Conservation (phyloP, 257 asterid genomes). For the Nicotiana otophora region DNA sequence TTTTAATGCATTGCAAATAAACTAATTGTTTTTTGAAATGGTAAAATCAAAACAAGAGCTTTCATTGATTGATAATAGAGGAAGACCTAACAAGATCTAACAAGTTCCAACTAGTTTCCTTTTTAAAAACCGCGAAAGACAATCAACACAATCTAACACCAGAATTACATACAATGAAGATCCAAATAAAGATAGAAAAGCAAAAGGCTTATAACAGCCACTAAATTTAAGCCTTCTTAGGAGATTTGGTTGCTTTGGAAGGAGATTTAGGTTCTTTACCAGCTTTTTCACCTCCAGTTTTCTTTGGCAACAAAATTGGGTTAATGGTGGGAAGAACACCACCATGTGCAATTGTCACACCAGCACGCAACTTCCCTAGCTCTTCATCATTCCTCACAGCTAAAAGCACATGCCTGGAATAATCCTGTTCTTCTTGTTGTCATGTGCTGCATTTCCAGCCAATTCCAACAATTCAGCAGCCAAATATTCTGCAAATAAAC, state of each 20-base stretch:
- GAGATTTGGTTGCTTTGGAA: conserved; percentile 12
- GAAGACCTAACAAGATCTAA: not conserved
- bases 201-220: no score
- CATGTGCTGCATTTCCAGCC: conserved; percentile 25
- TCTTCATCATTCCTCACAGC: conserved; percentile 29
- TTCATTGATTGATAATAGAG: conserved; percentile 9
- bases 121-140: not conserved
- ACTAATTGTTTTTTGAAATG: no score
- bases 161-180: not conserved
- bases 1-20: no score
- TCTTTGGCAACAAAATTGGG: conserved; percentile 25
- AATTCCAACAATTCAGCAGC: conserved; percentile 24
- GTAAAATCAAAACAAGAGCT: not conserved
- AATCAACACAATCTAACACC: not conserved
- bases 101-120: not conserved
- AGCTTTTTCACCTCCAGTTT: not conserved
- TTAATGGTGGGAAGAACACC: conserved; percentile 23
- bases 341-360: conserved; percentile 26
- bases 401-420: conserved; percentile 19
- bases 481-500: no score
- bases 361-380: conserved; percentile 17
- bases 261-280: conserved; percentile 16
- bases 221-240: conserved; percentile 10
- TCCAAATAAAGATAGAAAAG: no score
- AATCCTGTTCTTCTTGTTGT: conserved; percentile 22